Evolutionary conservation across 805 yeast species (phyloP), one percentile per base, ranked within the genome.

Genomic region (Saccharomyces paradoxus): DNA sequence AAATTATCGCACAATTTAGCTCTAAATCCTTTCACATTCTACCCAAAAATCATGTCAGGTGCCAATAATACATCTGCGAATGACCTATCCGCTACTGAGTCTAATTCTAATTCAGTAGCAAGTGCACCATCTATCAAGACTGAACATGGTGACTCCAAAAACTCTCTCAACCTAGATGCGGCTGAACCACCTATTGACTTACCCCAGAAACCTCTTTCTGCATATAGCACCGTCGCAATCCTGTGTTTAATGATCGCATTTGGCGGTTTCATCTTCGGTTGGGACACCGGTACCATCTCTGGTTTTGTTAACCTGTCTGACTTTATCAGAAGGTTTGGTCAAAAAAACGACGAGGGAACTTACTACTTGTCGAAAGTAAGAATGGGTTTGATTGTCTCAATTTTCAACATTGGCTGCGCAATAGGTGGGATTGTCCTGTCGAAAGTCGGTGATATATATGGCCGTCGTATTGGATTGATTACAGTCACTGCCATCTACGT

Each of bases 261-360:
- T 27, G 60, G 60, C 53, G 66, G 66, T 24, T 63, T 58, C 46
- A 83, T 83, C 48, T 84, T 82, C 61, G 90, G 90, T 60, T 84
- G 84, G 78, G 90, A 84, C 72, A 84, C 89, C 48, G 90, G 89
- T 76, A 84, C 89, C 59, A 83, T 68, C 81, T 86, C 41, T 87
- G 89, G 61, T 60, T 82, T 84, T 62, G 85, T 83, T 52, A 79
- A 81, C 65, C 67, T 67, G 67, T 60, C 78, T 24, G 86, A 83
- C 63, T 84, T 79, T 71, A 68, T 69, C 52, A 56, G 63, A 37
- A 74, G 87, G 66, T 84, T 83, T 61, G 89, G 88, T 67, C 74
- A 75, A 59, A 21, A 63, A 3, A 58, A 71, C 55, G 49, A 65
- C n/a, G 56, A 60, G 1, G 86, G 86, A 54, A 71, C 60, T 1